Percentiles rank a stretch among this genome's conserved stretches.
These are phyloP conservation scores for Artomyces pyxidatus DNA, from an alignment of 768 basidiomycete genomes.

Conservation along the genomic window DNA sequence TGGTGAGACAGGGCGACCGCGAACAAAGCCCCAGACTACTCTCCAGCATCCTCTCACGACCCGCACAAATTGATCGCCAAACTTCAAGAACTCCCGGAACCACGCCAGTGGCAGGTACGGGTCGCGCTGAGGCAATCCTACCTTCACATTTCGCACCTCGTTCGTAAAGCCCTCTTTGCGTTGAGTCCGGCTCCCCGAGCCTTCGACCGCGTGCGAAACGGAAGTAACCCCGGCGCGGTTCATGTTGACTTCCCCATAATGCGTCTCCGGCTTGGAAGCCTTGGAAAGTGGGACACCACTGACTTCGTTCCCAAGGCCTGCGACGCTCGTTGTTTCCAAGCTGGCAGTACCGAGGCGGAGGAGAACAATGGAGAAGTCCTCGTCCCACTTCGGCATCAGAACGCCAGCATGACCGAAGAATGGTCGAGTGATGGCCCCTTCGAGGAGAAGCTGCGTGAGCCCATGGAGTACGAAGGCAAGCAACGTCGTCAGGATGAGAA, in stretches of 20 bases:
- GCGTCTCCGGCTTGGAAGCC: constrained; percentile 13
- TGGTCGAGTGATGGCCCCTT: constrained; percentile 49
- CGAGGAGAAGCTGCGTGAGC: constrained; percentile 57
- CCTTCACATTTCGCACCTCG: constrained; percentile 40
- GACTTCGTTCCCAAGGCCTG: constrained; percentile 71
- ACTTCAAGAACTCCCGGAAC: constrained; percentile 28
- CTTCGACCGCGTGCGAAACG: constrained; percentile 24
- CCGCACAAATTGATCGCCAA: constrained; percentile 4
- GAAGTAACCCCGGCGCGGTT: constrained; percentile 35
- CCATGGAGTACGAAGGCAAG: constrained; percentile 55
- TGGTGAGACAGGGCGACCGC: constrained; percentile 5
- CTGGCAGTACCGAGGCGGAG: constrained; percentile 68
- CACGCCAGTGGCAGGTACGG: constrained; percentile 33
- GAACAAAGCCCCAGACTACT: constrained; percentile 8
- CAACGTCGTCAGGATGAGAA: constrained; percentile 47
- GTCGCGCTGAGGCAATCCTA: constrained; percentile 26
- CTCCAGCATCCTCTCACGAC: constrained; percentile 10
- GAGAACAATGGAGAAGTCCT: constrained; percentile 66
- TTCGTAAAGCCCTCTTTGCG: constrained; percentile 36
- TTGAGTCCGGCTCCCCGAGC: constrained; percentile 18
- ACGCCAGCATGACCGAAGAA: constrained; percentile 42
- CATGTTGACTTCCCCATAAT: constrained; percentile 31
- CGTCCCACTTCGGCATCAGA: constrained; percentile 48
- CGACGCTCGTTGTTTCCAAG: constrained; percentile 63
- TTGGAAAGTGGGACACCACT: constrained; percentile 34